These are phyloP conservation scores for Pythium periplocum DNA, from an alignment of 352 stramenopile species.

Conservation along the genomic window DNA sequence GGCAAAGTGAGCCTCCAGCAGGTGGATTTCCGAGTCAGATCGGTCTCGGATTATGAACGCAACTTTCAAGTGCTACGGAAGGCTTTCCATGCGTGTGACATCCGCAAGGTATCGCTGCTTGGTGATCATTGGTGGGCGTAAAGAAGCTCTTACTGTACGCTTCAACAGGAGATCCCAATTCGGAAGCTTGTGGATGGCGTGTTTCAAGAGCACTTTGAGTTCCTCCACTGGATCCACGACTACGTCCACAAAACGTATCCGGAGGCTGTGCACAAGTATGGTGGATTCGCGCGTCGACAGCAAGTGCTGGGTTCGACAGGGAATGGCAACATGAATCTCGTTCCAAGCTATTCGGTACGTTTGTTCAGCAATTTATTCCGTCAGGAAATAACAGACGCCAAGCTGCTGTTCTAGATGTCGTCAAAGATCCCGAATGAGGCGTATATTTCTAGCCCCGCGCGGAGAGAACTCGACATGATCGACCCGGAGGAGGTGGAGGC, in stretches of 20 bases:
- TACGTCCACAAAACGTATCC: slow-evolving; percentile 71
- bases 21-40: slow-evolving; percentile 54
- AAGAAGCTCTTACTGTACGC: no score
- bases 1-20: slow-evolving; percentile 57
- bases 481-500: slow-evolving; percentile 2
- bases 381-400: no score
- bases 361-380: no score
- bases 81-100: slow-evolving; percentile 51
- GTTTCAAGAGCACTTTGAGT: slow-evolving; percentile 82
- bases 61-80: slow-evolving; percentile 58
- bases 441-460: slow-evolving; percentile 1
- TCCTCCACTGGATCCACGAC: slow-evolving; percentile 78
- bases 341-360: slow-evolving; percentile 52
- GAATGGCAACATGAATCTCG: slow-evolving; percentile 49
- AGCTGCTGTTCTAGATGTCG: slow-evolving; percentile 4
- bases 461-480: slow-evolving; percentile 1
- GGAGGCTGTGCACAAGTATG: slow-evolving; percentile 45
- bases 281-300: slow-evolving; percentile 50
- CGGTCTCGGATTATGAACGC: slow-evolving; percentile 46
- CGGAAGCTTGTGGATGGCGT: slow-evolving; percentile 60
- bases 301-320: slow-evolving; percentile 28
- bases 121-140: neutral
- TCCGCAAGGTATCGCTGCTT: slow-evolving; percentile 41
- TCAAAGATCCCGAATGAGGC: slow-evolving; percentile 1
- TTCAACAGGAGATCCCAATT: slow-evolving; percentile 55